Base-by-base conservation (phyloP, 2,329 filamentous ascomycete genomes). In the Sporothrix brasiliensis region DNA sequence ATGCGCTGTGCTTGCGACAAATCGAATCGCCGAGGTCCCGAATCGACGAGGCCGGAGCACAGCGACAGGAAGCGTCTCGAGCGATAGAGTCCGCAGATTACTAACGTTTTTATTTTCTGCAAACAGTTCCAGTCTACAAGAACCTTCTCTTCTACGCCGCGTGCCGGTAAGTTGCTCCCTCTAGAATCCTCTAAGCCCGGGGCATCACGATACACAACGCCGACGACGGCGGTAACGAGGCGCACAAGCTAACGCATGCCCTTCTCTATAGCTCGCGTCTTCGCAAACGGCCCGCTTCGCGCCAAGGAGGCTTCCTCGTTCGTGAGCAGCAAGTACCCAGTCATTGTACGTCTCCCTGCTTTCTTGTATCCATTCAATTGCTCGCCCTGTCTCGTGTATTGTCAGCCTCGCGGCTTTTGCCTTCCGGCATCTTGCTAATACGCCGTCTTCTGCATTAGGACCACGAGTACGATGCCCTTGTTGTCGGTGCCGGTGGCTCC, bases 391-490 rank as follows among this genome's bases (percentile, higher is more conserved):
- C 47, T 24, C 44, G 41, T 52, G 47, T 19, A 52, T 52, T 21
- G 24, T 19, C 11, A n/a, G 34, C 7, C 66, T 27, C 16, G 2
- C 16, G 34, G 16, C 3, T 14, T 14, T 47, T 14, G 39, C 16
- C 21, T 19, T 30, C 2, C 60, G 19, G 13, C n/a, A 44, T n/a
- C 2, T 27, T 49, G 10, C 58, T 54, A 53, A 61, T n/a, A 47
- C 21, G 19, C 30, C 9, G 14, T 54, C 14, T n/a, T 52, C n/a
- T 21, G 24, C 44, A 13, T 56, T 27, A 93, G 89, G 95, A 98
- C 81, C 95, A 99, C 83, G 93, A 98, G 83, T 98, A 97, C 83
- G 95, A 98, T 91, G 94, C 94, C 73, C 86, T 99, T 77, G 95
- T 99, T 73, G 93, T 95, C 75, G 92, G 92, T 77, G 92, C 92